Evolutionary conservation across 495 filamentous ascomycete species (phyloP), one percentile per base, ranked within the genome.

Genomic region (Jackrogersella multiformis): DNA sequence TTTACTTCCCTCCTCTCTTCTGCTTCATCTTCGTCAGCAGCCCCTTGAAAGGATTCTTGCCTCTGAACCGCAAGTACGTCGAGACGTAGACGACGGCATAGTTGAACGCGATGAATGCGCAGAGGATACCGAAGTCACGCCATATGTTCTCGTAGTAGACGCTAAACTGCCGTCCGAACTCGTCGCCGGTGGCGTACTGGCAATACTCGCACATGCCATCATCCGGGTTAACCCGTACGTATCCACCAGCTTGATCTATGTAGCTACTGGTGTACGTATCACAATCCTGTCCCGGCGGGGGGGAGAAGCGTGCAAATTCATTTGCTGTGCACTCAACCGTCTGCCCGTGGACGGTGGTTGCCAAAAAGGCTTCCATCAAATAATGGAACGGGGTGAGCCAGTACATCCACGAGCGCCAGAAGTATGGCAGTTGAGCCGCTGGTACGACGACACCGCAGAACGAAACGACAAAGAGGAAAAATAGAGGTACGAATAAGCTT

Each of bases 331-430:
- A 92, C 3, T 55, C 38, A n/a, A 92, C 78, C 0, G 82, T 81
- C 0, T 86, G 73, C 10, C 81, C 76, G 54, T 89, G 87, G 1
- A 81, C 79, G 1, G 84, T 78, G 13, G 85, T 80, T 3, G 78
- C 81, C 5, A 90, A 59, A 26, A 89, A 78, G 0, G 79, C 85
- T 48, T 85, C 83, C 1, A 90, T 60, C n/a, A 90, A 77, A 64
- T 89, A 90, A 34, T 83, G 81, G 73, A 90, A 89, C 0, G 88
- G 88, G 1, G 83, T 85, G 39, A 88, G 80, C 73, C 82, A 86
- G 72, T 92, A 92, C 80, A 92, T 86, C 86, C 88, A 91, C 30
- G 49, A 56, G 28, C 78, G 75, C 84, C 86, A 90, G 73, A 90
- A 90, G 41, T 79, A 77, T 0, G 84, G 82, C 9, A 90, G 72